Evolutionary conservation across 768 basidiomycete species (phyloP), one percentile per base, ranked within the genome.

Genomic region (Suillus spraguei): DNA sequence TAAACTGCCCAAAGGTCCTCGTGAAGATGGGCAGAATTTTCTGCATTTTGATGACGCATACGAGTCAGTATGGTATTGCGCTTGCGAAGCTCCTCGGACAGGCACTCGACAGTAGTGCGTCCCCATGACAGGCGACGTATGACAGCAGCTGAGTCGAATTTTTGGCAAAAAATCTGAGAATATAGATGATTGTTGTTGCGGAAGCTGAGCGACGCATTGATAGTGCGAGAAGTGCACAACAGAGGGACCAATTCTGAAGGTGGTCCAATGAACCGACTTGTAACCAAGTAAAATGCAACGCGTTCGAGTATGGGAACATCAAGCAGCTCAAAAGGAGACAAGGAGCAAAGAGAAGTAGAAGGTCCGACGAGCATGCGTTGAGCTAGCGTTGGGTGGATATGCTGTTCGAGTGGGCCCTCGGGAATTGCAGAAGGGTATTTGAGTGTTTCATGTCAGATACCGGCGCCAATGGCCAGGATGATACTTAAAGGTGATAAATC

Each of bases 1-100:
- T 83, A 85, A 13, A 76, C 79, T 20, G 78, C 81, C 86, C 86
- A 87, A 17, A 87, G 72, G 66, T 85, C 84, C 58, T 83, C 77
- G 72, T 16, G 61, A 53, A 36, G 22, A 61, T 32, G 55, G 33
- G 54, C 65, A 68, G 1, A 61, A 63, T 17, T n/a, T 55, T 7
- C 72, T 66, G 44, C 55, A 36, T 59, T 55, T 59, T 64, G 68
- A 10, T 60, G 63, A 59, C 79, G 78, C 62, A 87, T 80, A 61
- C 81, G 79, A 50, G 73, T 73, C 35, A 87, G 67, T 5, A 78
- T 76, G 32, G 54, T 46, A 68, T 77, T 82, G 22, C 83, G 79
- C 59, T 78, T 76, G 53, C 75, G 72, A 62, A 86, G 72, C 70
- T 86, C 85, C 22, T 58, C 65, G 11, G 82, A 77, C 9, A 84